Evolutionary conservation across 352 stramenopile species (phyloP), one percentile per base, ranked within the genome.

Genomic region (Phytophthora rubi): DNA sequence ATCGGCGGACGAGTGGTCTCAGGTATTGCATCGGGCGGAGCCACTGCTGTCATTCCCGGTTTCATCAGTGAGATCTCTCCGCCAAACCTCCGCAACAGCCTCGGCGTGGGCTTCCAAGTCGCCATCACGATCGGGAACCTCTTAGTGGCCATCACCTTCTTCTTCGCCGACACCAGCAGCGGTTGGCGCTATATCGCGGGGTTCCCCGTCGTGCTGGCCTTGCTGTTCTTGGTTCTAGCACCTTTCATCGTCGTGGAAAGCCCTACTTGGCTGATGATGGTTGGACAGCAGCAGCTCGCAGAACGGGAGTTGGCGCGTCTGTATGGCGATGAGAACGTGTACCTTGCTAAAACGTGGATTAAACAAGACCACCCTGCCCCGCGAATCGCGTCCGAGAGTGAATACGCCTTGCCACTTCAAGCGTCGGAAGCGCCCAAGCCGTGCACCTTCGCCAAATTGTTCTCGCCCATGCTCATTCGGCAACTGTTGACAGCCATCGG

Each of bases 121-220:
- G 15, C 44, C 9, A 18, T 51, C 18, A 51, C 44, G 6, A 16
- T 23, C 15, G 44, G 44, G 13, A 51, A 26, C 44, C n/a, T 51
- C 7, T 7, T 18, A 9, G 44, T 51, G n/a, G 44, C 44, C 18
- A 51, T 13, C 44, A 51, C 16, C 16, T 26, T 51, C 18, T 51
- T 51, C 44, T 51, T 51, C 18, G 44, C 44, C 12, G 44, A 51
- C 44, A 51, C n/a, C 9, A 51, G 44, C 18, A 51, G 44, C 44
- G 44, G 44, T 18, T 51, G 44, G 44, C 15, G 44, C 15, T 51
- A 26, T 8, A 23, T 51, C 44, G 44, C 44, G 16, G 44, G 16
- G 18, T 51, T 51, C 44, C 8, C 44, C 12, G 10, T 51, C 15
- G 15, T 51, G 44, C 15, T 26, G 15, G 44, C 44, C 3, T 18